phyloP scores from a whole-genome alignment of 2,329 filamentous ascomycete species.

The Fusarium papillatum region DNA sequence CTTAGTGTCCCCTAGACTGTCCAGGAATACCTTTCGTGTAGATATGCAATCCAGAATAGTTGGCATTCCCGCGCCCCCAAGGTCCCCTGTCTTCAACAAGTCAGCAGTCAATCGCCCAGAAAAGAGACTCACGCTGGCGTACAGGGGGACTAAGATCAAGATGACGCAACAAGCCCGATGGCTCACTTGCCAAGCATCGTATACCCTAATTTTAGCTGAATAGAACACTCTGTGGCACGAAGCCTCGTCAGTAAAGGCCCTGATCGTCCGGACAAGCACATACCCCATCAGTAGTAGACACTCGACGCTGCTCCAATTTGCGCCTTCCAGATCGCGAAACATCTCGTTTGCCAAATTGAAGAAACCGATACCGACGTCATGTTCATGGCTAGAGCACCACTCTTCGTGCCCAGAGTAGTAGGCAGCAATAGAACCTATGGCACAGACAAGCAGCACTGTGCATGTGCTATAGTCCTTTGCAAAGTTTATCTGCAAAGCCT shows the following conservation, averaged over 20 bases:
- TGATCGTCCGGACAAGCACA: background rate
- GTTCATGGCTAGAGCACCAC: slow-evolving; percentile 1
- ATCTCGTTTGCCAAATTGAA: slow-evolving; percentile 22
- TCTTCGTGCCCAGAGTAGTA: slow-evolving; percentile 15
- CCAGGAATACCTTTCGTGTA: slow-evolving; percentile 24
- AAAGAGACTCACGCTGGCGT: rapidly evolving
- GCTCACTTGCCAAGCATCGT: slow-evolving; percentile 24
- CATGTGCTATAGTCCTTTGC: background rate
- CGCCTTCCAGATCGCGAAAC: slow-evolving; percentile 14
- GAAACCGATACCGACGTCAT: slow-evolving; percentile 13
- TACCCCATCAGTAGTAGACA: slow-evolving; percentile 31
- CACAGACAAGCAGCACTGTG: slow-evolving; percentile 16
- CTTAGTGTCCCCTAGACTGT: background rate
- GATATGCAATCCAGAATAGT: slow-evolving; percentile 31
- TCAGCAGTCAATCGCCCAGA: background rate
- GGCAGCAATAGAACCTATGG: slow-evolving; percentile 11
- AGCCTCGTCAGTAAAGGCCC: background rate
- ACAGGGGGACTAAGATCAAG: slow-evolving; percentile 23
- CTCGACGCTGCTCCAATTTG: slow-evolving; percentile 25
- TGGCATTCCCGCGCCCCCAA: slow-evolving; percentile 28
- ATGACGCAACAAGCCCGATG: slow-evolving; percentile 28
- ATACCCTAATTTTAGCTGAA: slow-evolving; percentile 20
- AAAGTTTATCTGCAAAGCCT: slow-evolving; percentile 7
- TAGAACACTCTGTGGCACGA: slow-evolving; percentile 18
- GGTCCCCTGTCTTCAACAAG: background rate